phyloP scores from a whole-genome alignment of 768 basidiomycete species.

The Kwoniella botswanensis region DNA sequence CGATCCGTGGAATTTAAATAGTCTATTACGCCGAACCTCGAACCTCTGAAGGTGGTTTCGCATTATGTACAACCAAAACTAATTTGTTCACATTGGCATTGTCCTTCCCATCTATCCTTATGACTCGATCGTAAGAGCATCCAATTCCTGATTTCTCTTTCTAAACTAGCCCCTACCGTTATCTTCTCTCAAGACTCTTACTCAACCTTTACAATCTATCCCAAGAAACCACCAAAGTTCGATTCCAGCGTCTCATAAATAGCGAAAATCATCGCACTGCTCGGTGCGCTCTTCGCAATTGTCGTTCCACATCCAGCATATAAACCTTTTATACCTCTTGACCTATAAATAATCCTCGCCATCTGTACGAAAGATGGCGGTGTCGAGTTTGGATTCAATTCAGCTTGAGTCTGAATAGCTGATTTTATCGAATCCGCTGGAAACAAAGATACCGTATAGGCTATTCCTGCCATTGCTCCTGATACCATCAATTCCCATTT shows the following conservation, averaged over 20 bases:
- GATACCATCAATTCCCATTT: slow-evolving; percentile 83
- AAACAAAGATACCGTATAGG: slow-evolving; percentile 86
- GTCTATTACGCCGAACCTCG: no score
- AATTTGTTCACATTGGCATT: no score
- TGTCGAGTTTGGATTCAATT: slow-evolving; percentile 61
- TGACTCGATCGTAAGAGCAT: no score
- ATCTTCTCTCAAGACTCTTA: no score
- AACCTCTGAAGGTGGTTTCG: no score
- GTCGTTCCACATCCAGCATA: slow-evolving; percentile 96
- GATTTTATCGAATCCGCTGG: slow-evolving; percentile 95
- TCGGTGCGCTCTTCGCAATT: slow-evolving; percentile 79
- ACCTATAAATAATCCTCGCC: slow-evolving; percentile 71
- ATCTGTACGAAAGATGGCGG: slow-evolving; percentile 57
- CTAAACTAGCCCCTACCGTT: no score
- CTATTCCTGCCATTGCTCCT: slow-evolving; percentile 83
- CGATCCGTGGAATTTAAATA: no score
- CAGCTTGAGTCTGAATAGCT: slow-evolving; percentile 90
- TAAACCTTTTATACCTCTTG: slow-evolving; percentile 73
- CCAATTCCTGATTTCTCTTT: no score
- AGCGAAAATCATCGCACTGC: slow-evolving; percentile 88
- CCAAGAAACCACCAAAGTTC: slow-evolving; percentile 61
- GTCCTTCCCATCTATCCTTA: no score
- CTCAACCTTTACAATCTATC: not conserved
- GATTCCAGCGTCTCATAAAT: slow-evolving; percentile 80
- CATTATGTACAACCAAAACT: no score